phyloP scores from a whole-genome alignment of 495 filamentous ascomycete species.

The Jackrogersella minutella region DNA sequence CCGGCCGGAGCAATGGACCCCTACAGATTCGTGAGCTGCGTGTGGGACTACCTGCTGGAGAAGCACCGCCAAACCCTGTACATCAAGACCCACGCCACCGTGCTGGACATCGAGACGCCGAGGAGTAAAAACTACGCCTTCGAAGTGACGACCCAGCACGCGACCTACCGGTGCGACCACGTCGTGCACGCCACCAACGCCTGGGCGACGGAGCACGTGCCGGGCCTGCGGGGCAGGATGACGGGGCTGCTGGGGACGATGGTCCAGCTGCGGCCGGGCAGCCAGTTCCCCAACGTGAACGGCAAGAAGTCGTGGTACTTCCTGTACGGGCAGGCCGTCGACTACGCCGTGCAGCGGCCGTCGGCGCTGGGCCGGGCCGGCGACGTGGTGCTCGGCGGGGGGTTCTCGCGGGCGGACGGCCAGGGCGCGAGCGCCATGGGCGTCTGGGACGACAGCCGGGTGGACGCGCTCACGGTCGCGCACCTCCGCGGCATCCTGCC shows the following conservation, averaged over 20 bases:
- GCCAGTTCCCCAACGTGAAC: conserved; percentile 15
- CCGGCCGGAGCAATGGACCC: conserved; percentile 54
- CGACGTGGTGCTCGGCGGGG: conserved; percentile 50
- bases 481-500: conserved; percentile 43
- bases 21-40: conserved; percentile 52
- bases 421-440: conserved; percentile 47
- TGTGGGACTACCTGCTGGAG: conserved; percentile 49
- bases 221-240: conserved; percentile 53
- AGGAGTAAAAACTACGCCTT: conserved; percentile 32
- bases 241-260: conserved; percentile 59
- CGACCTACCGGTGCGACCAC: conserved; percentile 50
- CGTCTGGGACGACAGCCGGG: conserved; percentile 44
- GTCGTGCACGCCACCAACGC: conserved; percentile 62
- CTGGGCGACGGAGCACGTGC: conserved; percentile 55
- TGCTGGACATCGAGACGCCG: conserved; percentile 4
- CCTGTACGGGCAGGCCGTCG: conserved; percentile 44
- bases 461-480: conserved; percentile 34
- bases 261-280: conserved; percentile 49
- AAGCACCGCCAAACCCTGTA: conserved; percentile 40
- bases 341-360: conserved; percentile 50
- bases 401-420: conserved; percentile 41
- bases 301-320: conserved; percentile 44
- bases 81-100: conserved; percentile 53
- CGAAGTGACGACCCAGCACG: conserved; percentile 45
- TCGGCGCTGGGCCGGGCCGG: conserved; percentile 15